A percentile compares a stretch with the other conserved stretches of the same genome.
Conservation (phyloP, 2,329 filamentous ascomycete species). For the Chrysosporium queenslandicum region DNA sequence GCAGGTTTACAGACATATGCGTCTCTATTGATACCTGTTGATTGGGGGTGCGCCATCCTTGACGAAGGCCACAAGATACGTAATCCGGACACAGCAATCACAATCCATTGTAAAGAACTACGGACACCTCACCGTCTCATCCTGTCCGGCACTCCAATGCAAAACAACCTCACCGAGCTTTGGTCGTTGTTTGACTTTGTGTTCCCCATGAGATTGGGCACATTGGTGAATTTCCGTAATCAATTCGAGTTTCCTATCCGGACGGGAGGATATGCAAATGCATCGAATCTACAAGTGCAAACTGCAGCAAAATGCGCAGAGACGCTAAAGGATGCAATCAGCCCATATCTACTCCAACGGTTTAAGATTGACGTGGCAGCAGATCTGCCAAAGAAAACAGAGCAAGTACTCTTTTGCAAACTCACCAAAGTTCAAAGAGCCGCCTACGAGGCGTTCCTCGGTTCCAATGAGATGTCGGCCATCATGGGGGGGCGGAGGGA, state of each 20-base stretch:
- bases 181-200: constrained; percentile 98
- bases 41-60: constrained; percentile 89
- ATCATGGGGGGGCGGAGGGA: constrained; percentile 67
- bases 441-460: constrained; percentile 70
- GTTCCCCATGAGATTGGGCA: constrained; percentile 90
- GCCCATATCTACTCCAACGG: constrained; percentile 81
- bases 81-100: constrained; percentile 90
- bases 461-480: constrained; percentile 72
- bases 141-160: constrained; percentile 90
- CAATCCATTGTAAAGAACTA: constrained; percentile 88
- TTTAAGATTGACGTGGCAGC: constrained; percentile 90
- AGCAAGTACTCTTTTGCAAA: constrained; percentile 93
- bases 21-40: constrained; percentile 65
- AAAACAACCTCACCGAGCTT: constrained; percentile 88
- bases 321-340: constrained; percentile 85
- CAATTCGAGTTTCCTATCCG: constrained; percentile 92
- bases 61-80: constrained; percentile 98
- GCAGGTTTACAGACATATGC: constrained; percentile 89
- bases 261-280: constrained; percentile 88
- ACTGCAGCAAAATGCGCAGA: constrained; percentile 91
- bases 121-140: constrained; percentile 85
- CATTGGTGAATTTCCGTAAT: constrained; percentile 76
- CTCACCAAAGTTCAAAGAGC: constrained; percentile 68
- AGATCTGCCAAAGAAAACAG: constrained; percentile 88
- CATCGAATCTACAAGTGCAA: constrained; percentile 85